Conservation (phyloP, 805 yeast species). For the Trichomonascus vanleenenianus region DNA sequence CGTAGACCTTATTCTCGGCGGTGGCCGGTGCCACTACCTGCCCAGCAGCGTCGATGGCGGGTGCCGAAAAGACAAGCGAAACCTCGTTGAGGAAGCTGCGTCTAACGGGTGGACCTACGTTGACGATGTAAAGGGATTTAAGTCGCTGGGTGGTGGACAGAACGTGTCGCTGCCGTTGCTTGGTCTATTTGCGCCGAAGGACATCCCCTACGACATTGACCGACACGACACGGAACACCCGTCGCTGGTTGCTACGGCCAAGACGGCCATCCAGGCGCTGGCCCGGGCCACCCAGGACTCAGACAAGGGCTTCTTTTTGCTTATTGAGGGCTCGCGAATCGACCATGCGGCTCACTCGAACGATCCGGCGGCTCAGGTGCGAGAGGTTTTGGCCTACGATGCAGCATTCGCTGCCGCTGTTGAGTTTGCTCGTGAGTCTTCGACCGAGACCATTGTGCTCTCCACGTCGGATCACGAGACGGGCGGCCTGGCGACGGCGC, state of each 20-base stretch:
- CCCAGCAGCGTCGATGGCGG: conserved; percentile 47
- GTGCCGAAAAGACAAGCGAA: conserved; percentile 62
- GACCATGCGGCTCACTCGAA: conserved; percentile 94
- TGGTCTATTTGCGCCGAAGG: conserved; percentile 65
- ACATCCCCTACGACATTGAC: conserved; percentile 82
- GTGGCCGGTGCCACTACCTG: conserved; percentile 80
- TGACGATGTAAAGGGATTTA: conserved; percentile 47
- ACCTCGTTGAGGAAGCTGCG: conserved; percentile 59
- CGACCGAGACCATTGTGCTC: conserved; percentile 68
- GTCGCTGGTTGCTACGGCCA: conserved; percentile 69
- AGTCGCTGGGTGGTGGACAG: conserved; percentile 45
- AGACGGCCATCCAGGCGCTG: conserved; percentile 64
- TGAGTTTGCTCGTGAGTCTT: conserved; percentile 58
- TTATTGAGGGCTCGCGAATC: conserved; percentile 88
- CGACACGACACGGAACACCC: conserved; percentile 57
- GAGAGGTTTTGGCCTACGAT: conserved; percentile 84
- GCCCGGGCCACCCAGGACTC: conserved; percentile 59
- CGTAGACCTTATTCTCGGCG: conserved; percentile 84
- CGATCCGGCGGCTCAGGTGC: conserved; percentile 90
- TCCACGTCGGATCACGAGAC: conserved; percentile 94
- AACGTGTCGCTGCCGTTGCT: conserved; percentile 70
- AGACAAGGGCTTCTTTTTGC: conserved; percentile 76
- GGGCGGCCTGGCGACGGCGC: conserved; percentile 85
- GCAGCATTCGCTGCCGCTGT: conserved; percentile 69
- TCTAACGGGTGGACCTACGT: conserved; percentile 57